phyloP scores from a whole-genome alignment of 2,329 filamentous ascomycete species.

The Monosporascus sp. region DNA sequence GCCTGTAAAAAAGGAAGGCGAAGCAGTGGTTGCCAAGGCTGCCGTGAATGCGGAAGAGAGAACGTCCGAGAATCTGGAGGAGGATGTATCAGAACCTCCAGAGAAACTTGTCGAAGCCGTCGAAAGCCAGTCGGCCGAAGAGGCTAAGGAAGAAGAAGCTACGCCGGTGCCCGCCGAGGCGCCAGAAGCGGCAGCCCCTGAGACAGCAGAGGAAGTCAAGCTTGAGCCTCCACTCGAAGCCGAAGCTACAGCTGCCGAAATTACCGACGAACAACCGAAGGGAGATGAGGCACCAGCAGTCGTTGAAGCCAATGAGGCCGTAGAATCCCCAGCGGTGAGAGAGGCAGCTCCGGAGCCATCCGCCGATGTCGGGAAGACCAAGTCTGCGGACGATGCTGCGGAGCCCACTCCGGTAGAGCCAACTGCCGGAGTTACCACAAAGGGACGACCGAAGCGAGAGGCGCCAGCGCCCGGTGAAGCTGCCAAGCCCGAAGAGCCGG shows the following conservation, averaged over 20 bases:
- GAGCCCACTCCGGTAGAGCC: not conserved
- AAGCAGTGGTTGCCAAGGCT: constrained; percentile 1
- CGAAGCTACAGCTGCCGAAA: not conserved
- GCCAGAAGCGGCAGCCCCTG: not conserved
- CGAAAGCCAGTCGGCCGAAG: not conserved
- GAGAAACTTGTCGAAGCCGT: not conserved
- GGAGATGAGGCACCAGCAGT: not conserved
- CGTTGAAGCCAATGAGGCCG: not conserved
- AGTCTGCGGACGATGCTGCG: not conserved
- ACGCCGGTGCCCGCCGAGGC: not conserved
- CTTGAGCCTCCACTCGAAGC: not conserved
- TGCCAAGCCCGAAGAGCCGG: not conserved
- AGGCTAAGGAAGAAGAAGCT: not conserved
- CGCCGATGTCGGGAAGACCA: not conserved
- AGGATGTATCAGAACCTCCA: constrained; percentile 1
- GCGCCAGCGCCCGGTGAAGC: constrained; percentile 4
- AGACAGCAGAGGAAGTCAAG: not conserved
- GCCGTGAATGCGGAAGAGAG: constrained; percentile 1
- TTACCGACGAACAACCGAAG: not conserved
- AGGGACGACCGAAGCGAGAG: not conserved
- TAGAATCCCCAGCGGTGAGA: not conserved
- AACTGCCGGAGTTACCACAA: not conserved
- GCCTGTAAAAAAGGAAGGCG: not conserved
- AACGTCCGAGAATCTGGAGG: constrained; percentile 1
- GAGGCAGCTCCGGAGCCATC: not conserved